A percentile compares a stretch with the other conserved stretches of the same genome.
Conservation (phyloP, 257 asterid species). For the Avicennia marina region DNA sequence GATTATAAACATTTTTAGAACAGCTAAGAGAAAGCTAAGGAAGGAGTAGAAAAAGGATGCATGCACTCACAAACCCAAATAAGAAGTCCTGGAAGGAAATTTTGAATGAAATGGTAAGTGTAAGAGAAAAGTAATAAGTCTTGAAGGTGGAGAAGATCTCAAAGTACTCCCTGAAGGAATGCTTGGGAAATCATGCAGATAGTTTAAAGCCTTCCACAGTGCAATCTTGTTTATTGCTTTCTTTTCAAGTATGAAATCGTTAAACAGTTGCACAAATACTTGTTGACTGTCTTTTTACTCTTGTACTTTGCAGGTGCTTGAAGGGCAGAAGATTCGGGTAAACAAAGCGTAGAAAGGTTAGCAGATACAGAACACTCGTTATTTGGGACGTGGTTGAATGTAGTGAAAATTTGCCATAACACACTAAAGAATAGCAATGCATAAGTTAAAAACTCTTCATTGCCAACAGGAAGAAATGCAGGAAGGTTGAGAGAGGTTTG, state of each 20-base stretch:
- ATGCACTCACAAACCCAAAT: no score
- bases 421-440: neutral
- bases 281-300: neutral
- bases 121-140: neutral
- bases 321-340: constrained; percentile 88
- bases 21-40: no score
- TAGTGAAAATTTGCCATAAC: neutral
- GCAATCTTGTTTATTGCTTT: neutral
- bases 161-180: neutral
- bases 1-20: no score
- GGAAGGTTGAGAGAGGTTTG: no score
- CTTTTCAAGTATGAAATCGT: neutral
- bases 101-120: neutral
- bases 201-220: neutral
- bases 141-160: neutral
- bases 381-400: neutral
- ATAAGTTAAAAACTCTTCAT: no score
- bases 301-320: constrained; percentile 58
- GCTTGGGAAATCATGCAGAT: neutral
- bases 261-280: neutral
- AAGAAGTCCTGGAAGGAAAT: no score
- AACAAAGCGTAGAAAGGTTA: constrained; percentile 54
- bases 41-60: no score
- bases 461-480: no score
- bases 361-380: neutral